Evolutionary conservation across 1,139 yeast genomes (phyloP).

Genomic region (Suhomyces taliae): DNA sequence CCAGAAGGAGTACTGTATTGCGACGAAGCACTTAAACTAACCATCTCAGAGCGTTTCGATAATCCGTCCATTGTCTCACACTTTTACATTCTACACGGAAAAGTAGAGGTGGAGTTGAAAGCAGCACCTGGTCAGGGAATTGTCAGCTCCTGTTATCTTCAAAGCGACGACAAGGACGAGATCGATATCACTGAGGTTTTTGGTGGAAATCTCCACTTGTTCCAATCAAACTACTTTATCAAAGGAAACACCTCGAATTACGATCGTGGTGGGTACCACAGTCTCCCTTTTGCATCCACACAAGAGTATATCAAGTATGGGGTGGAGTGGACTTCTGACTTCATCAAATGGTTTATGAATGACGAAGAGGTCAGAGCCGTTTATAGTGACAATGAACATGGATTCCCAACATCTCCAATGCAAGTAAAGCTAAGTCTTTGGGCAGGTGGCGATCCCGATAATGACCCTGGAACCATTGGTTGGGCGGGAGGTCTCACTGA

Average conservation of each 20-base stretch:
- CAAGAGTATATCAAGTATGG: conserved; percentile 30
- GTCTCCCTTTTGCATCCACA: conserved; percentile 22
- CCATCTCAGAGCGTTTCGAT: conserved; percentile 30
- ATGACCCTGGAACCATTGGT: conserved; percentile 47
- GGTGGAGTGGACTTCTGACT: conserved; percentile 40
- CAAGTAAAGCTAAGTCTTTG: conserved; percentile 38
- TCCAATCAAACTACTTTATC: conserved; percentile 45
- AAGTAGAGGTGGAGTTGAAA: conserved; percentile 40
- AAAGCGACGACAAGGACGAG: conserved; percentile 49
- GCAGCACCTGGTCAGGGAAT: conserved; percentile 44
- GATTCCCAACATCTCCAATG: conserved; percentile 43
- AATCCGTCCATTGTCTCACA: conserved; percentile 40
- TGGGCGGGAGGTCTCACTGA: conserved; percentile 47
- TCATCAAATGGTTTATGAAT: conserved; percentile 34
- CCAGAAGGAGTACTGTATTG: conserved; percentile 2
- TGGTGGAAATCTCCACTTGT: conserved; percentile 36
- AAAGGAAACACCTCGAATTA: conserved; percentile 46
- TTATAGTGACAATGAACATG: conserved; percentile 22
- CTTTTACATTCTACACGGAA: conserved; percentile 43
- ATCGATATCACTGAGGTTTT: conserved; percentile 47
- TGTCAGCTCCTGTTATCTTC: conserved; percentile 46
- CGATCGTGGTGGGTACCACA: conserved; percentile 42
- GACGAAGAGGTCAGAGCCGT: conserved; percentile 29
- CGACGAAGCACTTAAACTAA: conserved; percentile 12
- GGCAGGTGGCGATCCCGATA: conserved; percentile 46